phyloP scores from a whole-genome alignment of 2,329 filamentous ascomycete genomes.

The Claviceps quebecensis region DNA sequence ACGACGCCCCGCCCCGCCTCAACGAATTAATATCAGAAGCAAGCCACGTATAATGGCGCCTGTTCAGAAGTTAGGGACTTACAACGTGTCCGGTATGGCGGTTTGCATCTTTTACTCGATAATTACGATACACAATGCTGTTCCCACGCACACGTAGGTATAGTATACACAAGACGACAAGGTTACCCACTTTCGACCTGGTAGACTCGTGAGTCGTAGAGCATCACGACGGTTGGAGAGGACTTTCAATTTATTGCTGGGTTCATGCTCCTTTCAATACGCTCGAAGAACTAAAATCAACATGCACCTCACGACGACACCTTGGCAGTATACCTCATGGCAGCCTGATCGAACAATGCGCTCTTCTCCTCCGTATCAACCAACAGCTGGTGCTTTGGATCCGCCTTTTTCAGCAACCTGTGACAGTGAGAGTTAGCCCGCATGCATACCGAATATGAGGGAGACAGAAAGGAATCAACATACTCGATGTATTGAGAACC shows the following conservation, averaged over 20 bases:
- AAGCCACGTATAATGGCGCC: no score
- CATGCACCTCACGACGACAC: slow-evolving; percentile 36
- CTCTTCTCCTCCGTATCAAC: slow-evolving; percentile 72
- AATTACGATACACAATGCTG: no score
- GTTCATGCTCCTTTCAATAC: slow-evolving; percentile 18
- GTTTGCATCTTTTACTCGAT: no score
- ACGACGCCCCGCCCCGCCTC: no score
- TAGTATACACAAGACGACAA: no score
- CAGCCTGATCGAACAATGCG: slow-evolving; percentile 73
- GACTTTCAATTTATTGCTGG: background rate
- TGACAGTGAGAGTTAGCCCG: slow-evolving; percentile 12
- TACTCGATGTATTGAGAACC: slow-evolving; percentile 47
- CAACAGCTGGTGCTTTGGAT: slow-evolving; percentile 57
- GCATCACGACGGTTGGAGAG: no score
- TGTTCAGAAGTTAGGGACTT: no score
- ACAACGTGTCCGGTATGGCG: no score
- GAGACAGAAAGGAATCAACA: slow-evolving; percentile 14
- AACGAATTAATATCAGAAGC: no score
- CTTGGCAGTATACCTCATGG: slow-evolving; percentile 75
- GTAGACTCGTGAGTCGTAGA: no score
- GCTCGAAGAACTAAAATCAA: slow-evolving; percentile 12
- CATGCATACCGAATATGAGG: background rate
- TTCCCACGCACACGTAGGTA: background rate
- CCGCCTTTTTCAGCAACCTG: slow-evolving; percentile 41
- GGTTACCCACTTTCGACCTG: no score